A percentile compares a stretch with the other conserved stretches of the same genome.
Conservation (phyloP, 805 yeast species). For the Lipomyces anomalus region DNA sequence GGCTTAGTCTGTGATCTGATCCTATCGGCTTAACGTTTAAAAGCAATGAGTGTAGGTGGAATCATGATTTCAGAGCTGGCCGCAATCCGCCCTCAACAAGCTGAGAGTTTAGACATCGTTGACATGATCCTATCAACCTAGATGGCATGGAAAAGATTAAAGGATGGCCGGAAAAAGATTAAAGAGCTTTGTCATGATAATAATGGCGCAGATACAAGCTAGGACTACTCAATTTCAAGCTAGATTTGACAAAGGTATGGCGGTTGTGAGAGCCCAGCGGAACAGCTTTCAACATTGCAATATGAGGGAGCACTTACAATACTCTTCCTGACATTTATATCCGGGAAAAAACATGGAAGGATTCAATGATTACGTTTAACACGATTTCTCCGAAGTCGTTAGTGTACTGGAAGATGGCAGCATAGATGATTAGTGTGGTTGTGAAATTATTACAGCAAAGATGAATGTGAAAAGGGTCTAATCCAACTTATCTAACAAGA, state of each 20-base stretch:
- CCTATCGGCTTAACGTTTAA: slow-evolving; percentile 50
- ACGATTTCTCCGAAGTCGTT: slow-evolving; percentile 54
- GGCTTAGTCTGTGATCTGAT: slow-evolving; percentile 55
- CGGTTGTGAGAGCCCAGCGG: slow-evolving; percentile 50
- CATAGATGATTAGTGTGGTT: slow-evolving; percentile 41
- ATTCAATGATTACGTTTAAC: slow-evolving; percentile 54
- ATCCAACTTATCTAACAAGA: slow-evolving; percentile 47
- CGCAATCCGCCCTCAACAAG: slow-evolving; percentile 38
- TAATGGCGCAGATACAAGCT: too few species aligned
- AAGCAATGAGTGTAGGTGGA: slow-evolving; percentile 40
- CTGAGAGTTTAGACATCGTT: slow-evolving; percentile 34
- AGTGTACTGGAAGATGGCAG: slow-evolving; percentile 44
- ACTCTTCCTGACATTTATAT: slow-evolving; percentile 51
- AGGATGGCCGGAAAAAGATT: too few species aligned
- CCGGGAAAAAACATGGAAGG: slow-evolving; percentile 54
- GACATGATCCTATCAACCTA: slow-evolving; percentile 41
- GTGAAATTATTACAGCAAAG: slow-evolving; percentile 47
- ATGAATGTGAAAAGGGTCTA: slow-evolving; percentile 48
- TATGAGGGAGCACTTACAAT: slow-evolving; percentile 49
- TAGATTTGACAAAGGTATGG: slow-evolving; percentile 48
- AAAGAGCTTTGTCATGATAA: too few species aligned
- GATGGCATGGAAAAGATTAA: too few species aligned
- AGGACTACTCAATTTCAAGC: too few species aligned
- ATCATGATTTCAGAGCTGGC: slow-evolving; percentile 52
- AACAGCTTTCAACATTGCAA: slow-evolving; percentile 56